Evolutionary conservation across 2,329 filamentous ascomycete genomes (phyloP), one percentile per base, ranked within the genome.

Genomic region (Alternaria ventricosa): DNA sequence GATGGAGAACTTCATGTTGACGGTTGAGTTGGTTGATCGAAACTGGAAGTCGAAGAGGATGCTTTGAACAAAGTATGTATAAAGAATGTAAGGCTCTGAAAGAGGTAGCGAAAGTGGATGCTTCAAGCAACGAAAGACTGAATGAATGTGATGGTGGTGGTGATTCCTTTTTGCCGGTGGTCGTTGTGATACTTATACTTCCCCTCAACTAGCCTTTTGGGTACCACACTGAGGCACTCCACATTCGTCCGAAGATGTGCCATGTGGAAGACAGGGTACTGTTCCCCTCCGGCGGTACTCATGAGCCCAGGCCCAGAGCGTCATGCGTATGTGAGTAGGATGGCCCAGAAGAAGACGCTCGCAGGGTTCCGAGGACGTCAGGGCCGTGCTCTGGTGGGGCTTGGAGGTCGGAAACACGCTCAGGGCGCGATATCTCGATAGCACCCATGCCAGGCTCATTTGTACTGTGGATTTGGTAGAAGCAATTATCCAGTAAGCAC

Each of bases 1-100:
- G 60, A 75, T 41, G 41, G 71, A 71, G 73, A 71, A 76, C 73
- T 79, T 73, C 76, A 79, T 79, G 62, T 68, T 78, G 74, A 71
- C 61, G 54, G 60, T 67, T 61, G 64, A 15, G 44, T 47, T 41
- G 33, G 49, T 50, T 47, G 63, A 30, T 69, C 53, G 60, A 36
- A 60, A 68, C 30, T 64, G 67, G 66, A 65, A 20, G 64, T 66
- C 41, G 61, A 65, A 62, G 60, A 45, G 55, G 53, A 57, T 65
- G 18, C 22, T 67, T 60, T 57, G 58, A 45, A 43, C 18, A 50
- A 71, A 68, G 63, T 71, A 68, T 66, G 50, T 69, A 64, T 61
- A 62, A 50, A 66, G 71, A 73, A 74, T 60, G 54, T 61, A 68
- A 66, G 49, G 50, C 43, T 58, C 33, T 54, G 11, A 45, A 64